phyloP scores from a whole-genome alignment of 83 land plant species.

The Picea abies region DNA sequence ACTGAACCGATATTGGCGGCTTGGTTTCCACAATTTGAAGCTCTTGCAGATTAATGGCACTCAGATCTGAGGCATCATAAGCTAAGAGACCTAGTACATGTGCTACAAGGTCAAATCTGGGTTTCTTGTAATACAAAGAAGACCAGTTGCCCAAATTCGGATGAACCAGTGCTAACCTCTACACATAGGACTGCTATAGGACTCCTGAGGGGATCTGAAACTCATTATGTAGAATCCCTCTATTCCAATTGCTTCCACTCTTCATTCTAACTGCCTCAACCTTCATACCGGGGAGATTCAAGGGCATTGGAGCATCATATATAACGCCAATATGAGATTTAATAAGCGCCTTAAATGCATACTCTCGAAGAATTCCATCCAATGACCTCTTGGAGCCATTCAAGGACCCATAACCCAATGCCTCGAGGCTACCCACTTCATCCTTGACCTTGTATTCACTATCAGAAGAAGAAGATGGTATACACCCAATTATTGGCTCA shows the following conservation, averaged over 20 bases:
- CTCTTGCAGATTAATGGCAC: conserved; percentile 47
- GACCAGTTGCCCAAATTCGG: conserved; percentile 69
- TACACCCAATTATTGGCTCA: conserved; percentile 56
- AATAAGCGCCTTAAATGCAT: conserved; percentile 20
- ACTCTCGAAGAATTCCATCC: conserved; percentile 20
- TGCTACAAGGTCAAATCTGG: conserved; percentile 41
- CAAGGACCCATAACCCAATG: too few species aligned
- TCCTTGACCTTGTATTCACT: too few species aligned
- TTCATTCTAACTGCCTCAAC: conserved; percentile 42
- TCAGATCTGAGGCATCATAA: conserved; percentile 58
- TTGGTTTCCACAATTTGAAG: conserved; percentile 34
- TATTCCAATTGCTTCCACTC: conserved; percentile 52
- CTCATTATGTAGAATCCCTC: conserved; percentile 46
- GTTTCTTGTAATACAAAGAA: conserved; percentile 27
- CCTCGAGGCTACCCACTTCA: too few species aligned
- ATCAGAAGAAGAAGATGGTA: conserved; percentile 39
- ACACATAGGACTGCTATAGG: conserved; percentile 42
- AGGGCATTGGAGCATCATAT: conserved; percentile 34
- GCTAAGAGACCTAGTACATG: conserved; percentile 72
- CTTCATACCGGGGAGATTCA: conserved; percentile 36
- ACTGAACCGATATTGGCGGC: conserved; percentile 39
- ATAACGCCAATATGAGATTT: conserved; percentile 36
- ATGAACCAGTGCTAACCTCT: conserved; percentile 71
- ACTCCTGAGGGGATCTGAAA: conserved; percentile 56
- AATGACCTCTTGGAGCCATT: conserved; percentile 6